Evolutionary conservation across 345 rosid genomes (phyloP).

Genomic region (Erucastrum elatum): DNA sequence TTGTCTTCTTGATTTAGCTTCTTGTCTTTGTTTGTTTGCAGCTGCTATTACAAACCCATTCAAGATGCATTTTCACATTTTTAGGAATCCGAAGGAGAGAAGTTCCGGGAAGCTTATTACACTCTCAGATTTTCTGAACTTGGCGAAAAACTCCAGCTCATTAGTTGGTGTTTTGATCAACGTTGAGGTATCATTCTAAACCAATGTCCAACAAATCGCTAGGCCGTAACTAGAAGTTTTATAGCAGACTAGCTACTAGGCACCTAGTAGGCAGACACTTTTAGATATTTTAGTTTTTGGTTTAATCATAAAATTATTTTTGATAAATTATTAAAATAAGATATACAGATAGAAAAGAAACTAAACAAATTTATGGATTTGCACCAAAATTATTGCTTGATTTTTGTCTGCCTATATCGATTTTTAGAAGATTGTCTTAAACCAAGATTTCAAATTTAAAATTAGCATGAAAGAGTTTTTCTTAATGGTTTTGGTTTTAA

Average conservation of each 20-base stretch:
- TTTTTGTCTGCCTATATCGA: no score
- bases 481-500: conserved; percentile 20
- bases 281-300: no score
- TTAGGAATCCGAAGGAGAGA: conserved; percentile 61
- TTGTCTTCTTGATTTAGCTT: neutral
- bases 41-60: conserved; percentile 63
- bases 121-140: conserved; percentile 60
- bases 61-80: conserved; percentile 28
- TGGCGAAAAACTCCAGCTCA: conserved; percentile 62
- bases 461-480: neutral
- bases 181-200: conserved; percentile 58
- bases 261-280: no score
- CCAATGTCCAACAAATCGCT: no score
- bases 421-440: no score
- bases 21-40: conserved; percentile 37
- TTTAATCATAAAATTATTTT: no score
- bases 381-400: no score
- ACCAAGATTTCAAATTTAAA: neutral
- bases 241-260: no score
- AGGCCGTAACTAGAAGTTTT: no score
- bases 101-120: conserved; percentile 51
- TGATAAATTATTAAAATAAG: no score
- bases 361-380: no score
- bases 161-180: conserved; percentile 68
- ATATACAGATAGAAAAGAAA: no score